Conservation (phyloP, 306 rosid species). For the Acacia confusa region DNA sequence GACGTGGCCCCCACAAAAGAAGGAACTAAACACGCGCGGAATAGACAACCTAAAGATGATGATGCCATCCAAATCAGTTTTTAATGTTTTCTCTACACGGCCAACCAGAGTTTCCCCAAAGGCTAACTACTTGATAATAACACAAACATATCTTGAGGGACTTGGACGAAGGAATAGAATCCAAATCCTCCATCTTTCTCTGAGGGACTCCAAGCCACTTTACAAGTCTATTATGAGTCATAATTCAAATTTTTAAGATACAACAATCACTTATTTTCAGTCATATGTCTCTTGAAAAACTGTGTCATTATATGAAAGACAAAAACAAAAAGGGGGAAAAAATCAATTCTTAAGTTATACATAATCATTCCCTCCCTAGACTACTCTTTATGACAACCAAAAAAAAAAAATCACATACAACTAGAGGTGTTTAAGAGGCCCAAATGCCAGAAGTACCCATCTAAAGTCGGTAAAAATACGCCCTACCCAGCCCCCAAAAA, state of each 20-base stretch:
- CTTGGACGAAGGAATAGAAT: not conserved
- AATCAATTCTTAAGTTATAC: not conserved
- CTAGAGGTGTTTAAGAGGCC: not conserved
- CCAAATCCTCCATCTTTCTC: not conserved
- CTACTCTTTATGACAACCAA: not conserved
- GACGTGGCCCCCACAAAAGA: not conserved
- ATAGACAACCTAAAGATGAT: not conserved
- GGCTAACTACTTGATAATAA: not conserved
- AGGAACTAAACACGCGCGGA: not conserved
- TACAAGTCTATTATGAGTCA: no score
- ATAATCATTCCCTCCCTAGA: not conserved
- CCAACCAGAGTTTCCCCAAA: not conserved
- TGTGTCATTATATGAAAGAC: no score
- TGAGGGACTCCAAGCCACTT: no score
- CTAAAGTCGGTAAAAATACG: no score
- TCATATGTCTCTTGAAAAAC: no score
- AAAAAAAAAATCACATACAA: no score
- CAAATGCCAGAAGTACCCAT: no score
- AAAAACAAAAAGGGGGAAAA: no score
- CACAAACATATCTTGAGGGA: not conserved
- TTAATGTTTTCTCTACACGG: not conserved
- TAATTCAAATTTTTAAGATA: no score
- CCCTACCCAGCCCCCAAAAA: no score
- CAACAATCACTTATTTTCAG: no score
- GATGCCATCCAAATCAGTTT: not conserved